Conservation (phyloP, 495 filamentous ascomycete genomes). For the Chaetomium fimeti region DNA sequence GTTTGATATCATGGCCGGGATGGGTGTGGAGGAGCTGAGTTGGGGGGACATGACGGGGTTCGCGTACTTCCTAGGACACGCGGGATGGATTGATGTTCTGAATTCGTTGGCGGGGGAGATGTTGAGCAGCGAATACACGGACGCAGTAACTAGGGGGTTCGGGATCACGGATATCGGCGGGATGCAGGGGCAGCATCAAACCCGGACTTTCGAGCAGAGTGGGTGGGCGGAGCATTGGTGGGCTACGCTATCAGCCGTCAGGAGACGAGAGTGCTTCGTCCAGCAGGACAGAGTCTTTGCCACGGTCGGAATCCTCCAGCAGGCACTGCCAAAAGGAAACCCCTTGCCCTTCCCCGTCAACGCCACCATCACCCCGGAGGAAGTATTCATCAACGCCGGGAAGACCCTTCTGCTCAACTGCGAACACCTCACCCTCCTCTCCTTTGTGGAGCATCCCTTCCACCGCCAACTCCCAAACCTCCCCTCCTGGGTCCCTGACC, state of each 20-base stretch:
- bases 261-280: slow-evolving; percentile 14
- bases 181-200: slow-evolving; percentile 6
- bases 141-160: slow-evolving; percentile 4
- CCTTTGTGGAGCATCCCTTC: slow-evolving; percentile 17
- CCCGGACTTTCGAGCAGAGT: neutral
- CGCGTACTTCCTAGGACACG: slow-evolving; percentile 10
- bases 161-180: slow-evolving; percentile 14
- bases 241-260: slow-evolving; percentile 10
- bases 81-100: slow-evolving; percentile 18
- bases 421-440: slow-evolving; percentile 12
- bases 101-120: neutral
- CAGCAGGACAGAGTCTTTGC: slow-evolving; percentile 22
- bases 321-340: neutral
- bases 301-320: slow-evolving; percentile 24
- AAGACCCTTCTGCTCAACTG: slow-evolving; percentile 15
- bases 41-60: slow-evolving; percentile 17
- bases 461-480: slow-evolving; percentile 9
- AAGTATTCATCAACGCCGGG: slow-evolving; percentile 19
- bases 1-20: slow-evolving; percentile 15
- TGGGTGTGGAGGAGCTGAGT: neutral
- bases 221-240: slow-evolving; percentile 22
- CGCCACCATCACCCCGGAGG: slow-evolving; percentile 11
- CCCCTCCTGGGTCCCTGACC: slow-evolving; percentile 22
- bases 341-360: slow-evolving; percentile 17
- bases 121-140: neutral